Percentiles rank a stretch among this genome's conserved stretches.
Evolutionary conservation across 306 rosid species (phyloP).

Genomic region (Astragalus membranaceus): DNA sequence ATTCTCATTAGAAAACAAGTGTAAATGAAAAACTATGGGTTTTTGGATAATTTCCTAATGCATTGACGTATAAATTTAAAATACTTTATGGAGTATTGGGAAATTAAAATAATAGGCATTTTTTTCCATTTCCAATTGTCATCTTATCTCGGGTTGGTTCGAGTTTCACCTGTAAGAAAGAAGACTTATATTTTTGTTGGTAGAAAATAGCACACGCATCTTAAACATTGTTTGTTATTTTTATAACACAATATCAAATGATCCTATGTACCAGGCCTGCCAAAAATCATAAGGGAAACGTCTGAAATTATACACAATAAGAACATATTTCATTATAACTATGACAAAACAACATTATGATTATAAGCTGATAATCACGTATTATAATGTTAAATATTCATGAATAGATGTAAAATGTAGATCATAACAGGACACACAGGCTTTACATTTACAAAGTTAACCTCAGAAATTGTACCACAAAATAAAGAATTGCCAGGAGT

Average conservation of each 20-base stretch:
- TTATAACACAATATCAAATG: neutral
- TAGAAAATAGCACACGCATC: neutral
- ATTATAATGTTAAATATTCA: neutral
- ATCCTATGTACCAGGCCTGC: neutral
- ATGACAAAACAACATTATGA: slow-evolving; percentile 14
- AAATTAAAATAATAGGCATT: neutral
- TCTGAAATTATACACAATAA: neutral
- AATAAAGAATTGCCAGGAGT: slow-evolving; percentile 62
- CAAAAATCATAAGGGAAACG: neutral
- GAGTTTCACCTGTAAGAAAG: neutral
- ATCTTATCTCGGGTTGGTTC: too few relatives aligned
- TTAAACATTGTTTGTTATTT: neutral
- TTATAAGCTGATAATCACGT: slow-evolving; percentile 12
- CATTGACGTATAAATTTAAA: neutral
- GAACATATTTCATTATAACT: slow-evolving; percentile 10
- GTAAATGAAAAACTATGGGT: neutral
- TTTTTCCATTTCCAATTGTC: too few relatives aligned
- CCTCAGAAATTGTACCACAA: slow-evolving; percentile 72
- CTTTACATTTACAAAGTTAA: slow-evolving; percentile 43
- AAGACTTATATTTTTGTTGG: neutral
- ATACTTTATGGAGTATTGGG: neutral
- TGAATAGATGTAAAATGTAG: neutral
- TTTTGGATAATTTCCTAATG: neutral
- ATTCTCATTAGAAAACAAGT: neutral
- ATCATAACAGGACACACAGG: neutral